phyloP scores from a whole-genome alignment of 345 rosid species.

The Viola odorata region DNA sequence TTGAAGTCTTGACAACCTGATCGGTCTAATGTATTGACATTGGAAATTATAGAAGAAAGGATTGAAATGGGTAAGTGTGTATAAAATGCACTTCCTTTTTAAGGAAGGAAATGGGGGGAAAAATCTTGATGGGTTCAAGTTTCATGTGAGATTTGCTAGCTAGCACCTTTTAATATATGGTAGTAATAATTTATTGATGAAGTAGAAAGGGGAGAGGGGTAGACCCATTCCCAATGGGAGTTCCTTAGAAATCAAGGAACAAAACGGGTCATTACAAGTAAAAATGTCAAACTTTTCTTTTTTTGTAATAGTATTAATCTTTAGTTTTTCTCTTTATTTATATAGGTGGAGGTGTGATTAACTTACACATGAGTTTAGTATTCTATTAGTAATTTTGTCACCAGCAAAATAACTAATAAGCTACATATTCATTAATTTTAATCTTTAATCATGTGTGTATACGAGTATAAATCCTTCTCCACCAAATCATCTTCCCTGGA shows the following conservation, averaged over 20 bases:
- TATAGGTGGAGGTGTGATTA: too few relatives aligned
- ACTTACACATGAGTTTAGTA: too few relatives aligned
- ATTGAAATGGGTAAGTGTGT: conserved; percentile 3
- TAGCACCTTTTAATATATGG: conserved; percentile 19
- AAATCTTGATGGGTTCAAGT: neutral
- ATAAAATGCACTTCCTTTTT: neutral
- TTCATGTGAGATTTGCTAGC: conserved; percentile 25
- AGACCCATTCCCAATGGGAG: conserved; percentile 41
- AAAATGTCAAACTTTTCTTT: conserved; percentile 29
- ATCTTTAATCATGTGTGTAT: too few relatives aligned
- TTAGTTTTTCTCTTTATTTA: too few relatives aligned
- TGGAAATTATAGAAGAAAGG: neutral
- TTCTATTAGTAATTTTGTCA: too few relatives aligned
- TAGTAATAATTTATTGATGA: conserved; percentile 19
- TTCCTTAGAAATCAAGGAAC: conserved; percentile 51
- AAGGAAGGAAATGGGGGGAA: too few relatives aligned
- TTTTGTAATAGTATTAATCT: too few relatives aligned
- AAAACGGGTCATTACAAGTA: conserved; percentile 16
- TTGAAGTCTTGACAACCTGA: neutral
- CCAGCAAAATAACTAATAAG: neutral
- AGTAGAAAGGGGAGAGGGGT: conserved; percentile 11
- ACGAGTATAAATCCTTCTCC: too few relatives aligned
- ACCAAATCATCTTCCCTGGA: too few relatives aligned
- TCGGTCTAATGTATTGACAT: too few relatives aligned
- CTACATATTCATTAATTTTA: neutral